Conservation (phyloP, 2,329 filamentous ascomycete genomes). For the Botrytis fragariae region DNA sequence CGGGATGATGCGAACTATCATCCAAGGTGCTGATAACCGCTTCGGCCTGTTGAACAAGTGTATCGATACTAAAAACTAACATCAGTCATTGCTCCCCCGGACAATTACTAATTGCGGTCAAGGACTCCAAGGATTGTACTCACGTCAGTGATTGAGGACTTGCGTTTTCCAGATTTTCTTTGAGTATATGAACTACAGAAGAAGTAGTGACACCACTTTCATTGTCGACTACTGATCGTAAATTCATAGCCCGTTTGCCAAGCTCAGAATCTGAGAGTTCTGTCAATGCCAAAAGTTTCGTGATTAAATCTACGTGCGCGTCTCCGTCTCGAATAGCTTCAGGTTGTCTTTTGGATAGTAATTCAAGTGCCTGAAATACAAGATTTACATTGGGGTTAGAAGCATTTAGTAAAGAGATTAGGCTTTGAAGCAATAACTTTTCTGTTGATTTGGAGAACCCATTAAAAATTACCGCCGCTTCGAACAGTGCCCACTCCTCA, state of each 20-base stretch:
- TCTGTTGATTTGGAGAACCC: conserved; percentile 34
- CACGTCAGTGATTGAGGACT: conserved; percentile 51
- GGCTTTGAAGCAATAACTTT: conserved; percentile 35
- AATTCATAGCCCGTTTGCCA: conserved; percentile 26
- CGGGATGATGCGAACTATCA: conserved; percentile 37
- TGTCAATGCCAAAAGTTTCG: conserved; percentile 52
- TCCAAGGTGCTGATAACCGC: conserved; percentile 41
- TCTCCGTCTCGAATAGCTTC: conserved; percentile 48
- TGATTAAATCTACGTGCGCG: conserved; percentile 50
- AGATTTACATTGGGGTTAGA: conserved; percentile 30
- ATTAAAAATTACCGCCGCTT: conserved; percentile 45
- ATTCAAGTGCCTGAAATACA: conserved; percentile 48
- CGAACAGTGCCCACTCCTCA: conserved; percentile 47
- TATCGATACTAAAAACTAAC: conserved; percentile 46
- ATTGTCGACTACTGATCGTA: conserved; percentile 46
- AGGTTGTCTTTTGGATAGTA: conserved; percentile 47
- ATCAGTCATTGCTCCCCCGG: conserved; percentile 22
- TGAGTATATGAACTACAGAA: conserved; percentile 52
- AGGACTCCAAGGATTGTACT: conserved; percentile 30
- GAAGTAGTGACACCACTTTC: conserved; percentile 29
- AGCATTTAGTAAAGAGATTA: conserved; percentile 33
- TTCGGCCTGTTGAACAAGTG: conserved; percentile 50
- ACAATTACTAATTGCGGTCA: not conserved
- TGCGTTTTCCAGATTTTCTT: conserved; percentile 53
- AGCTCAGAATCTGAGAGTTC: conserved; percentile 47